A percentile compares a stretch with the other conserved stretches of the same genome.
Conservation (phyloP, 768 basidiomycete genomes). For the Podaxis sp. region DNA sequence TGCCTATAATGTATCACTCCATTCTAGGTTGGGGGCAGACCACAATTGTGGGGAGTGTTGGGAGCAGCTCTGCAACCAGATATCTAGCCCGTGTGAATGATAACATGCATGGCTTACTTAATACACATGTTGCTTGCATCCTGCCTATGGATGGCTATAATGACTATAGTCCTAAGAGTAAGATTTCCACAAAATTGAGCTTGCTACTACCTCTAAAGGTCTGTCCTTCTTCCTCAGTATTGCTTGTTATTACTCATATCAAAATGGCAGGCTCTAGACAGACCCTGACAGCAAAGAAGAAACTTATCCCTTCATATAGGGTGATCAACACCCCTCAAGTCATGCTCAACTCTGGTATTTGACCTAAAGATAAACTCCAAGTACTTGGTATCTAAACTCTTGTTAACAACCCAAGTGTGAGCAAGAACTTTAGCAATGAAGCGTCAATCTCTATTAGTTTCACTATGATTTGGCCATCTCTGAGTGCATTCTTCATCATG, state of each 20-base stretch:
- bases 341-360: conserved; percentile 30
- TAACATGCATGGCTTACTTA: conserved; percentile 23
- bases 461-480: conserved; percentile 10
- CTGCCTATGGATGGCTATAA: conserved; percentile 21
- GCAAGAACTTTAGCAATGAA: conserved; percentile 21
- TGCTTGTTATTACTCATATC: not conserved
- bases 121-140: conserved; percentile 12
- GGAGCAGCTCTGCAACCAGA: conserved; percentile 21
- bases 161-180: not conserved
- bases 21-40: conserved; percentile 17
- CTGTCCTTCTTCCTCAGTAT: not conserved
- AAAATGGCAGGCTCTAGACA: not conserved
- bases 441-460: conserved; percentile 12
- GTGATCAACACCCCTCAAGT: conserved; percentile 26
- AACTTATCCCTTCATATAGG: conserved; percentile 33
- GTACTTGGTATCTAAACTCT: conserved; percentile 15
- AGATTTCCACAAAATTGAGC: not conserved
- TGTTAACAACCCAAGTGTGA: conserved; percentile 13
- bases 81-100: conserved; percentile 17
- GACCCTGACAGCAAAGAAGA: conserved; percentile 22
- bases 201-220: not conserved
- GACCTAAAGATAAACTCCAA: conserved; percentile 17
- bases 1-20: not conserved
- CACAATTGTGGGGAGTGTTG: conserved; percentile 16
- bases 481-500: not conserved